Evolutionary conservation across 371 early-diverging fungal genomes (phyloP).

Genomic region (Lichtheimia ramosa): DNA sequence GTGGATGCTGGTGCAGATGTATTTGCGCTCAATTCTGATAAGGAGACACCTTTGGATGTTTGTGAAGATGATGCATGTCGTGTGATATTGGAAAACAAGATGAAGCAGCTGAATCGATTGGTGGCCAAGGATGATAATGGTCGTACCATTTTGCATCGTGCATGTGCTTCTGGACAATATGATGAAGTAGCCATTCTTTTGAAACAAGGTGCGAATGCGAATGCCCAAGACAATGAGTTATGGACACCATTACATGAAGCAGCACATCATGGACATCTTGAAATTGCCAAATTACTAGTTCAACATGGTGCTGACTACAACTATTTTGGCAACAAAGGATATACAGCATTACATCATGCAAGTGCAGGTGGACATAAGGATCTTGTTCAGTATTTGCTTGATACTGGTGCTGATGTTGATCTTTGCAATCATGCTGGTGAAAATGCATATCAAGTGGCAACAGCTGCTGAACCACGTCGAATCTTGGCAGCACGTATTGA

Average conservation of each 20-base stretch:
- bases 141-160: conserved; percentile 31
- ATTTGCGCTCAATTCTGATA: conserved; percentile 56
- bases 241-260: conserved; percentile 89
- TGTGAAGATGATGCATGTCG: conserved; percentile 37
- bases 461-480: conserved; percentile 29
- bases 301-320: conserved; percentile 75
- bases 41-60: conserved; percentile 56
- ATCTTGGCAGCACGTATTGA: conserved; percentile 41
- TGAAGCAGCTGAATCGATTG: conserved; percentile 36
- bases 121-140: conserved; percentile 28
- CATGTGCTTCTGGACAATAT: conserved; percentile 25
- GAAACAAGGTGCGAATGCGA: conserved; percentile 76
- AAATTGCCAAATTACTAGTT: conserved; percentile 64
- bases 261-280: conserved; percentile 62
- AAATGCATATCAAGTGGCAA: conserved; percentile 57
- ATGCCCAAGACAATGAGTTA: conserved; percentile 59
- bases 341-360: conserved; percentile 80
- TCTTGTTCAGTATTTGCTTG: conserved; percentile 65
- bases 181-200: conserved; percentile 20
- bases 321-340: conserved; percentile 51
- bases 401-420: conserved; percentile 64
- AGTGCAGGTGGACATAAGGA: conserved; percentile 50
- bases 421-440: conserved; percentile 51
- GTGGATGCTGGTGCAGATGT: conserved; percentile 64
- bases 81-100: conserved; percentile 22